Evolutionary conservation across 345 rosid species (phyloP), one percentile per base, ranked within the genome.

Genomic region (Hypericum perforatum): DNA sequence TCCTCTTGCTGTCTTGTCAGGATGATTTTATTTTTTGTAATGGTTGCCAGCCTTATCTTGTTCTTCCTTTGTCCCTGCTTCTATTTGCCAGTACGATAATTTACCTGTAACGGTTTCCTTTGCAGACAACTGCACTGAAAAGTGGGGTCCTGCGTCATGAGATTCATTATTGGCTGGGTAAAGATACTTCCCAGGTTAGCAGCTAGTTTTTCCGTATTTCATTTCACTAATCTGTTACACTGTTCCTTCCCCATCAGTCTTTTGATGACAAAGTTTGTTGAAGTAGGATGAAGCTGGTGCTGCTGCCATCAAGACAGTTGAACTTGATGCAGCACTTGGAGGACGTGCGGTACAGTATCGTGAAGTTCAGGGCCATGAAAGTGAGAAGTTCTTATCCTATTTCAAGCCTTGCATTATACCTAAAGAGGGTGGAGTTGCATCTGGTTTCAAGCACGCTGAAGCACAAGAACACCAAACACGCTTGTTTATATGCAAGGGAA

Each of bases 271-370:
- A 56, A 42, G 32, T 71, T 57, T 60, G 43, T 74, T 63, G 52
- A 40, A 58, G 64, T 76, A 92, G 97, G 97, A 94, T 61, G 97
- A 94, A 81, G 94, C 94, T 47, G 97, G 97, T 72, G 63, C 77
- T 48, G 95, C 92, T 52, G 94, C 94, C 48, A 59, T 86, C 61
- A 86, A 77, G 78, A 89, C 97, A 51, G 89, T 94, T 64, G 99
- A 94, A 61, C 74, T 94, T 45, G 99, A 94, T 82, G 96, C 99
- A 50, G 89, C 95, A 12, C 95, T 94, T 57, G 99, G 99, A 60
- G 99, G 99, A 40, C 95, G 95, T 63, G 99, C 95, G 43, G 96
- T 94, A 56, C 99, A 94, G 64, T 94, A 89, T 74, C 89, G 97
- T 70, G 99, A 94, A 80, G 78, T 76, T 11, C 99, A 94, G 61